phyloP scores from a whole-genome alignment of 2,329 filamentous ascomycete species.

The Calonectria fujianensis region DNA sequence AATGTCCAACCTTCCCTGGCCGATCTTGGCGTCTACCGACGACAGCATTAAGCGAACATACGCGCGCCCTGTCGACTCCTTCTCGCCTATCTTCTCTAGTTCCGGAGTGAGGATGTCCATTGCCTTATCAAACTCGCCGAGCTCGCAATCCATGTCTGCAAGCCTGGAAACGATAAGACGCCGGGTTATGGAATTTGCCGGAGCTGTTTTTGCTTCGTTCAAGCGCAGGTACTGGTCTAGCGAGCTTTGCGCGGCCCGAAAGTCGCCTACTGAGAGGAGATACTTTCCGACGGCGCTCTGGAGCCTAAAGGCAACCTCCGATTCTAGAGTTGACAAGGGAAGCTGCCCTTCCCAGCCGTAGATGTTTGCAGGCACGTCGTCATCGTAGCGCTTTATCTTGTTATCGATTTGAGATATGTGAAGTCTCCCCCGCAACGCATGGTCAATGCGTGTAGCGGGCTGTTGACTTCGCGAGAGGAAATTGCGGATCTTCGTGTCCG shows the following conservation, averaged over 20 bases:
- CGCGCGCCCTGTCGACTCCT: conserved; percentile 45
- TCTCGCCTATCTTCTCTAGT: conserved; percentile 45
- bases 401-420: conserved; percentile 60
- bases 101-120: conserved; percentile 49
- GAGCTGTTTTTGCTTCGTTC: conserved; percentile 49
- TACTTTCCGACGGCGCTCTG: conserved; percentile 58
- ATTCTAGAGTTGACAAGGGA: conserved; percentile 57
- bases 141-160: conserved; percentile 56
- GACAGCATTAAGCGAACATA: conserved; percentile 54
- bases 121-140: conserved; percentile 51
- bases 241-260: conserved; percentile 54
- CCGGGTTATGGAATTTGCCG: conserved; percentile 49
- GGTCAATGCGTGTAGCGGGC: conserved; percentile 51
- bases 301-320: conserved; percentile 58
- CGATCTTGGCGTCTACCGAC: conserved; percentile 52
- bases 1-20: conserved; percentile 41
- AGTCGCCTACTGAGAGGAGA: conserved; percentile 59
- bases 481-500: conserved; percentile 51
- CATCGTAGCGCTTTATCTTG: conserved; percentile 59
- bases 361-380: conserved; percentile 54
- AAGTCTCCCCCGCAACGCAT: conserved; percentile 56
- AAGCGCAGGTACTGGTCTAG: conserved; percentile 58
- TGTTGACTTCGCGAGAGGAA: conserved; percentile 49
- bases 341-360: conserved; percentile 57
- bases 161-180: conserved; percentile 54